Percentiles rank a stretch among this genome's conserved stretches.
Conservation (phyloP, 1,284 basidiomycete genomes). For the Ceratobasidium sp. region DNA sequence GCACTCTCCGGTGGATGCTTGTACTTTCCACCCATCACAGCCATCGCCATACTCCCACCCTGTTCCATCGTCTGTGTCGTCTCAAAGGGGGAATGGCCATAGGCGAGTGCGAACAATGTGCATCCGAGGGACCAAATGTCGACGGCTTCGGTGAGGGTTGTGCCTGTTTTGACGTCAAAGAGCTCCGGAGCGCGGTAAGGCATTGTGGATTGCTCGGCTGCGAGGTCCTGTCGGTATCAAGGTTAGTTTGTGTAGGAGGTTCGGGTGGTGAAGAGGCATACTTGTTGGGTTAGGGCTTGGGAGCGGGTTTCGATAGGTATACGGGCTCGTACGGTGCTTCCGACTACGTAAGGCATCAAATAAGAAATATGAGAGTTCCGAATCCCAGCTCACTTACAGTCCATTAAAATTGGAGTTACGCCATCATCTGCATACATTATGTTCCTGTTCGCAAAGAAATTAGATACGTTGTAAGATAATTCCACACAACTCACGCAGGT, state of each 20-base stretch:
- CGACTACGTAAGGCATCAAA: slow-evolving; percentile 62
- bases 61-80: slow-evolving; percentile 87
- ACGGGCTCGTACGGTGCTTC: slow-evolving; percentile 86
- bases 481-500: slow-evolving; percentile 76
- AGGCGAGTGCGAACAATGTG: slow-evolving; percentile 90
- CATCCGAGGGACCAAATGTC: slow-evolving; percentile 98
- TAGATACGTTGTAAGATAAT: neutral
- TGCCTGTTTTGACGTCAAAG: slow-evolving; percentile 94
- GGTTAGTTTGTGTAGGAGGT: slow-evolving; percentile 16
- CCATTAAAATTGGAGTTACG: slow-evolving; percentile 91
- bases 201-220: slow-evolving; percentile 96
- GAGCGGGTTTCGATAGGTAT: slow-evolving; percentile 83
- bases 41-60: slow-evolving; percentile 94
- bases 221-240: slow-evolving; percentile 76
- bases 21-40: slow-evolving; percentile 90
- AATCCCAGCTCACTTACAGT: slow-evolving; percentile 62
- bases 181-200: slow-evolving; percentile 95
- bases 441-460: slow-evolving; percentile 69
- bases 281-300: slow-evolving; percentile 89
- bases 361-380: neutral
- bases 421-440: slow-evolving; percentile 97
- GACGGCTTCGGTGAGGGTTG: slow-evolving; percentile 90
- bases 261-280: slow-evolving; percentile 53
- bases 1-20: slow-evolving; percentile 76
- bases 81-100: slow-evolving; percentile 94